Conservation (phyloP, 78 protist species). For the slime mould (Dictyostelium discoideum) region DNA sequence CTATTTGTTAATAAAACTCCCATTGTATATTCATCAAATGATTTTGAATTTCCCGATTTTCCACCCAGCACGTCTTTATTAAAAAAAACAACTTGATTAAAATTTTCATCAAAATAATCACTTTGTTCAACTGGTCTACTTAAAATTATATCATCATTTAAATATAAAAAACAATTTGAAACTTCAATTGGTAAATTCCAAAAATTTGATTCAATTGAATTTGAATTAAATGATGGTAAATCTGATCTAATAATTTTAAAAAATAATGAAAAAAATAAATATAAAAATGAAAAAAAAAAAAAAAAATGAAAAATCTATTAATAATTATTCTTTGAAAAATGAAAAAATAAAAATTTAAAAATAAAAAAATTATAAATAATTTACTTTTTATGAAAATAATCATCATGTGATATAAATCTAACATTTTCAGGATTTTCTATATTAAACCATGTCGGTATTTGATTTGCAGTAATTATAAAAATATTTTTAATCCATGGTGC, state of each 20-base stretch:
- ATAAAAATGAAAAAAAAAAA: too few relatives aligned
- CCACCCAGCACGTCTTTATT: not conserved
- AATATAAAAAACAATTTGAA: conserved; percentile 29
- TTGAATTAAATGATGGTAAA: conserved; percentile 26
- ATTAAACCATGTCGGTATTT: conserved; percentile 33
- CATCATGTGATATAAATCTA: conserved; percentile 5
- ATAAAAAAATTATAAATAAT: too few relatives aligned
- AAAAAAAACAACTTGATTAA: not conserved
- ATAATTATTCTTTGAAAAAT: too few relatives aligned
- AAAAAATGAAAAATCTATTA: too few relatives aligned
- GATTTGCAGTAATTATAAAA: conserved; percentile 2
- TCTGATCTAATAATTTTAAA: not conserved
- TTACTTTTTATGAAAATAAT: conserved; percentile 9
- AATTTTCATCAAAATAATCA: not conserved
- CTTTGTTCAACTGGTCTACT: not conserved
- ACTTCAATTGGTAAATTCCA: conserved; percentile 18
- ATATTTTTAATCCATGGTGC: conserved; percentile 45
- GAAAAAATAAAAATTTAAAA: too few relatives aligned
- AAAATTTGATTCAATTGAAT: conserved; percentile 41
- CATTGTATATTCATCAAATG: not conserved
- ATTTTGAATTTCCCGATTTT: too few relatives aligned
- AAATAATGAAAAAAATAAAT: too few relatives aligned
- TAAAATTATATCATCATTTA: conserved; percentile 39
- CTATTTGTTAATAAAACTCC: not conserved
- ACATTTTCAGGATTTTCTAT: not conserved